A percentile compares a stretch with the other conserved stretches of the same genome.
phyloP scores from a whole-genome alignment of 805 yeast species.

The Candida silvatica region DNA sequence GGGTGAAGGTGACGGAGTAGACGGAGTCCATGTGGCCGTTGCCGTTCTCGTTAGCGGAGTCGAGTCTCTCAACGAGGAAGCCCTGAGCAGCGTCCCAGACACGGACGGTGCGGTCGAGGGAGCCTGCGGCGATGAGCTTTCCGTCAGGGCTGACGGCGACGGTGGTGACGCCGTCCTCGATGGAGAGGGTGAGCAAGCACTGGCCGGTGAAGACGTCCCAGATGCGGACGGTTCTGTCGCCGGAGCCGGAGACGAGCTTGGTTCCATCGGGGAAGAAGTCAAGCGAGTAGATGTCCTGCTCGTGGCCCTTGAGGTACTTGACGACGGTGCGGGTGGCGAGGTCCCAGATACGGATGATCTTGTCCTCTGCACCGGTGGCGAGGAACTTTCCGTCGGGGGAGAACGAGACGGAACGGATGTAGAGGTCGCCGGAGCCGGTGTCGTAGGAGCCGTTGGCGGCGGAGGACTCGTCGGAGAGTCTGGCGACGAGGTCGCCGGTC shows the following conservation, averaged over 20 bases:
- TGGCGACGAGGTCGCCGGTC: constrained; percentile 83
- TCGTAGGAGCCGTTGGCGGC: constrained; percentile 45
- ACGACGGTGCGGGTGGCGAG: constrained; percentile 77
- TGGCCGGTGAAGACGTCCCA: constrained; percentile 93
- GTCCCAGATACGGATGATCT: constrained; percentile 93
- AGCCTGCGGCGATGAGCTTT: constrained; percentile 89
- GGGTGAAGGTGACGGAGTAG: constrained; percentile 88
- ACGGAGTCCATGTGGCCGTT: constrained; percentile 97
- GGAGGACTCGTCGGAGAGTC: constrained; percentile 71
- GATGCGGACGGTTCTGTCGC: constrained; percentile 91
- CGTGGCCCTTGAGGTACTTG: constrained; percentile 85
- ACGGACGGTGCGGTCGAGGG: constrained; percentile 88
- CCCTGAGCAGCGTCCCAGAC: constrained; percentile 96
- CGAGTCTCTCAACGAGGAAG: constrained; percentile 83
- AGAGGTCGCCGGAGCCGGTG: constrained; percentile 65
- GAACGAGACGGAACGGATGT: constrained; percentile 92
- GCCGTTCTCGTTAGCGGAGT: constrained; percentile 77
- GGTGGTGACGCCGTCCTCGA: constrained; percentile 97
- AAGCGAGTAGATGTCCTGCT: constrained; percentile 93
- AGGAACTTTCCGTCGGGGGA: constrained; percentile 90
- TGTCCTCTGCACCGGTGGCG: constrained; percentile 92
- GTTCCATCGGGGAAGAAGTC: constrained; percentile 94
- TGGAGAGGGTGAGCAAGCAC: constrained; percentile 78
- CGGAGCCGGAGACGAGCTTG: constrained; percentile 89
- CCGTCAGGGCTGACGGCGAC: constrained; percentile 97